Evolutionary conservation across 2,329 filamentous ascomycete species (phyloP).

Genomic region (Hymenoscyphus salicellus): DNA sequence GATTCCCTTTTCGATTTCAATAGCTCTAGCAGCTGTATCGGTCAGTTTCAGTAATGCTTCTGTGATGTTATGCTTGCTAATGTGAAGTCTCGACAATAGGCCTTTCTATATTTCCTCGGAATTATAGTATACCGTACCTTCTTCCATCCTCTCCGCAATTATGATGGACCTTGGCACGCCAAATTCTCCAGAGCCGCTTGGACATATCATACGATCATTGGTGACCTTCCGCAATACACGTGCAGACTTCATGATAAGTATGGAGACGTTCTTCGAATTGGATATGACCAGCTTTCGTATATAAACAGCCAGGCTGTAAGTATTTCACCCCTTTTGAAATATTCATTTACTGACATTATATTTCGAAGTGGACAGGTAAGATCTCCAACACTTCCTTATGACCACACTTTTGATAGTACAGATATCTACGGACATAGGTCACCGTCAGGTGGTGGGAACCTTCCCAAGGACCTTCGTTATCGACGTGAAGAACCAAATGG

Average conservation of each 20-base stretch:
- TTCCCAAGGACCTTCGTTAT: background rate
- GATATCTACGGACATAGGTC: background rate
- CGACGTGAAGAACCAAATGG: background rate
- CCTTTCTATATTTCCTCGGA: background rate
- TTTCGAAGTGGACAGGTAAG: background rate
- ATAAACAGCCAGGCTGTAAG: background rate
- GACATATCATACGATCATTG: background rate
- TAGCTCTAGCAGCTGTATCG: background rate
- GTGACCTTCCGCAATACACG: background rate
- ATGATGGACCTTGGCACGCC: constrained; percentile 22
- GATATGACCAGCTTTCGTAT: background rate
- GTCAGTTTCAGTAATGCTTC: background rate
- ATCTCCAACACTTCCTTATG: background rate
- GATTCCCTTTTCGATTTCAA: background rate
- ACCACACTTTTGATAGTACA: background rate
- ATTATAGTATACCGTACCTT: constrained; percentile 1
- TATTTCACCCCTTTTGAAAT: background rate
- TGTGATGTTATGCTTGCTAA: background rate
- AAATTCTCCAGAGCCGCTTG: constrained; percentile 1
- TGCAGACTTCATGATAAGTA: background rate
- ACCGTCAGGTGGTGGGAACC: background rate
- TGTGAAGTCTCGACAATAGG: background rate
- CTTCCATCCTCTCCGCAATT: constrained; percentile 25
- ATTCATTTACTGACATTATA: background rate
- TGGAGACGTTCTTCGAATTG: background rate